Base-by-base conservation (phyloP, 768 basidiomycete genomes). In the Lentinus brumalis region DNA sequence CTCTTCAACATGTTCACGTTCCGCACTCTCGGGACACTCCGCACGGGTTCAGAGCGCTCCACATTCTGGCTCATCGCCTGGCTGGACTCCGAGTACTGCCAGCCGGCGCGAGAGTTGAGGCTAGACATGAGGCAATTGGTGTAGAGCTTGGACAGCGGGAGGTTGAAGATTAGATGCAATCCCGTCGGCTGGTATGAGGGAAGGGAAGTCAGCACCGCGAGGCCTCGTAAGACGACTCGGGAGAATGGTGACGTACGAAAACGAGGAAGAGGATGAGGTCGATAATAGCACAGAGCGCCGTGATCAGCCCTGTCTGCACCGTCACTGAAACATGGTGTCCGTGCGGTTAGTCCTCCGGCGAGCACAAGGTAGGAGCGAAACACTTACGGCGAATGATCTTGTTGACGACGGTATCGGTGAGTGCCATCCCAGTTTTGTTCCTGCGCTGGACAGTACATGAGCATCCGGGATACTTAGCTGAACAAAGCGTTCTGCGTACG, bases 351-450 rank as follows among this genome's bases (percentile, higher is more conserved):
- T 10, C 12, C 35, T 39, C 15, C 14, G 15, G 30, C 29, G 16
- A 10, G 30, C 21, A 15, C 21, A 51, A 4, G 21, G 21, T 26
- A 26, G 21, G 14, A 9, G 14, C 5, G 29, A n/a, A 18, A 40
- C 5, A 63, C 75, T 49, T 50, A 77, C 76, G 21, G 18, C 76
- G 68, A 52, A 82, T 80, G 53, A 83, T 78, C 52, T 68, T 74
- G 62, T 81, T 77, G 1, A 83, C 68, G 41, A 77, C 65, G 41
- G 77, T 67, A 59, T 82, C 79, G 1, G 81, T 79, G 4, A 64
- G 60, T 4, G 69, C 59, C 59, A 81, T 79, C 8, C 80, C 80
- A 0, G 79, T 81, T 64, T 75, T 78, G 59, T 79, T 73, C 40
- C 62, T 74, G 40, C 69, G 64, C 81, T 82, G 44, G 12, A 2